Percentiles rank a stretch among this genome's conserved stretches.
Conservation (phyloP, 2,329 filamentous ascomycete species). For the Xylaria sp. region DNA sequence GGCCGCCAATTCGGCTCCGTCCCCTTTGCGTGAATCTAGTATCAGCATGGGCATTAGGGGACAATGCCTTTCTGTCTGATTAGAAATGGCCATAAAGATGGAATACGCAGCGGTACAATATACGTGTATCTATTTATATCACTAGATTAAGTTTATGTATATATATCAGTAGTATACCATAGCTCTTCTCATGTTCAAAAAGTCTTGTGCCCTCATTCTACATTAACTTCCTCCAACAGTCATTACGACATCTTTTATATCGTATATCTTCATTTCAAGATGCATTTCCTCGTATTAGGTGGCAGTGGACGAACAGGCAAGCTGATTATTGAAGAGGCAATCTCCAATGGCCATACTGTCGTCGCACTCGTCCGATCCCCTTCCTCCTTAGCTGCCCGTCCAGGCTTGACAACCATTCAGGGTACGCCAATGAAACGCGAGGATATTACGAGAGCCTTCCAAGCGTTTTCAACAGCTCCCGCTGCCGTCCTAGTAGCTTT, state of each 20-base stretch:
- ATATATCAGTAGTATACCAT: constrained; percentile 10
- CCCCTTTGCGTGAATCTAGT: not conserved
- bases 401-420: constrained; percentile 53
- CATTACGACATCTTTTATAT: not conserved
- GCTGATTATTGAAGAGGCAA: constrained; percentile 55
- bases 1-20: constrained; percentile 26
- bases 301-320: constrained; percentile 60
- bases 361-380: constrained; percentile 59
- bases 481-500: constrained; percentile 62
- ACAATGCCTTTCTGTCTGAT: not conserved
- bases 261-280: constrained; percentile 10
- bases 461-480: constrained; percentile 38
- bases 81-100: not conserved
- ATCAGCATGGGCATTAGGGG: not conserved
- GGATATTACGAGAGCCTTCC: constrained; percentile 55
- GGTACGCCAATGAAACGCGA: constrained; percentile 53
- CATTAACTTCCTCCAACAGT: not conserved
- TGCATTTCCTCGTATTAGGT: constrained; percentile 57
- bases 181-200: not conserved
- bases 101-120: not conserved
- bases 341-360: constrained; percentile 56
- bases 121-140: not conserved
- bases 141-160: constrained; percentile 2
- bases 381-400: constrained; percentile 44
- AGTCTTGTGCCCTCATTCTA: not conserved